Conservation (phyloP, 2,329 filamentous ascomycete genomes). For the Thyridium curvatum region DNA sequence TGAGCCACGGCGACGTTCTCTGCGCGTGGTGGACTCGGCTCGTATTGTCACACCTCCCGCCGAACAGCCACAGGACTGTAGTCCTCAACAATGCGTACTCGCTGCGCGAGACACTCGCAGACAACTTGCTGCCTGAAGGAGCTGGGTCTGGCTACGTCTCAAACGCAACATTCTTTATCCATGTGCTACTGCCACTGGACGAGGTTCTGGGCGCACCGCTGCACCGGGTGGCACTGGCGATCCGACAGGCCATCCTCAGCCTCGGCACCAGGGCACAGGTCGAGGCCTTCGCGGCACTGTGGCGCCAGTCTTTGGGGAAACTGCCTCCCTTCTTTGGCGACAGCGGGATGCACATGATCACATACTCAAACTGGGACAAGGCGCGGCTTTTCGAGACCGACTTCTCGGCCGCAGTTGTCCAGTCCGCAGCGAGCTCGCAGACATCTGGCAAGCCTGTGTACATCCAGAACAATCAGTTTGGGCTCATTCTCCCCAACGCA, state of each 20-base stretch:
- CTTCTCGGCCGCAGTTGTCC: slow-evolving; percentile 14
- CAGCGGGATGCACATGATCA: slow-evolving; percentile 20
- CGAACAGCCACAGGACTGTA: slow-evolving; percentile 15
- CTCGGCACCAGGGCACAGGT: slow-evolving; percentile 24
- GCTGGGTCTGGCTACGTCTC: slow-evolving; percentile 14
- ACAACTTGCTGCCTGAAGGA: slow-evolving; percentile 12
- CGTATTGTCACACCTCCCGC: slow-evolving; percentile 15
- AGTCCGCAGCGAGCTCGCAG: neutral
- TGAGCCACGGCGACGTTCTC: slow-evolving; percentile 31
- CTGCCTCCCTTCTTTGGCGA: slow-evolving; percentile 22
- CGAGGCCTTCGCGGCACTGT: slow-evolving; percentile 23
- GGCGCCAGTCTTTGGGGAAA: slow-evolving; percentile 12
- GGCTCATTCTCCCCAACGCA: slow-evolving; percentile 15
- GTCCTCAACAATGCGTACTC: slow-evolving; percentile 25
- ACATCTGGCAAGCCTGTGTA: slow-evolving; percentile 10
- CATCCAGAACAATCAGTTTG: slow-evolving; percentile 17
- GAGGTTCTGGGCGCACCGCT: slow-evolving; percentile 22
- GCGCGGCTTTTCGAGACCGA: slow-evolving; percentile 12
- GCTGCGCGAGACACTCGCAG: slow-evolving; percentile 15
- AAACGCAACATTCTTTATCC: slow-evolving; percentile 20
- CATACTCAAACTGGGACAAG: slow-evolving; percentile 9
- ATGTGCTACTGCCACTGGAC: slow-evolving; percentile 10
- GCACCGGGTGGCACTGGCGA: slow-evolving; percentile 15
- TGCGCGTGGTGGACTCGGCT: slow-evolving; percentile 27
- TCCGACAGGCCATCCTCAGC: slow-evolving; percentile 20